Evolutionary conservation across 2,329 filamentous ascomycete species (phyloP).

Genomic region (Hypocrella siamensis): DNA sequence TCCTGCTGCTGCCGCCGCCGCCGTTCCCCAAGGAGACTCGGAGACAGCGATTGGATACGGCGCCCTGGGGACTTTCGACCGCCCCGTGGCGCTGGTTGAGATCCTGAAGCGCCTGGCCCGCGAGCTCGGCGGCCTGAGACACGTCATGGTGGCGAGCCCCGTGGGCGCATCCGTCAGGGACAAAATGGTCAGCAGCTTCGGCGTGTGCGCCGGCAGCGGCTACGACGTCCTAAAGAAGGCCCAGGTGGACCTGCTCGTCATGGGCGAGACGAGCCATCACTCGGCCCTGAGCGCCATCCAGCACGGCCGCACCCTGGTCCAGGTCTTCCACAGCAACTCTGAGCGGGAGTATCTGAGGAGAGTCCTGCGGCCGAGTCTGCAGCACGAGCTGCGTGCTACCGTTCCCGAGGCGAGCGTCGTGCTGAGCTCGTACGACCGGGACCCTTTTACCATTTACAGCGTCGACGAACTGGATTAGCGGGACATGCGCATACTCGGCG

Average conservation of each 20-base stretch:
- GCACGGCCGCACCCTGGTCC: constrained; percentile 66
- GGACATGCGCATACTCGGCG: not conserved
- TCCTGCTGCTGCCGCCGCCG: constrained; percentile 8
- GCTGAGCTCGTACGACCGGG: constrained; percentile 66
- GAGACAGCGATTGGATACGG: constrained; percentile 39
- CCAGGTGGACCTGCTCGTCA: constrained; percentile 69
- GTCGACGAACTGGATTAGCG: constrained; percentile 20
- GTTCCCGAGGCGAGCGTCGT: constrained; percentile 41
- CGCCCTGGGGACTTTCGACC: constrained; percentile 26
- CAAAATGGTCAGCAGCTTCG: constrained; percentile 48
- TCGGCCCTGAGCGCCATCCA: constrained; percentile 78
- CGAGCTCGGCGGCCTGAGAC: constrained; percentile 47
- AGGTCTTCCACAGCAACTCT: constrained; percentile 84
- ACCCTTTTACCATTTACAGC: constrained; percentile 72
- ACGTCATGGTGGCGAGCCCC: constrained; percentile 32
- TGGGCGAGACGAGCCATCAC: constrained; percentile 87
- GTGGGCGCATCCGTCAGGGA: constrained; percentile 27
- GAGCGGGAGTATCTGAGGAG: constrained; percentile 69
- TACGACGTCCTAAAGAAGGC: constrained; percentile 56
- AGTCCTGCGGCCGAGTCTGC: constrained; percentile 52
- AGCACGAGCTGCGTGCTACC: constrained; percentile 37
- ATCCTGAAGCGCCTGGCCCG: constrained; percentile 42
- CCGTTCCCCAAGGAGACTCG: constrained; percentile 25
- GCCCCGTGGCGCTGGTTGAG: constrained; percentile 21
- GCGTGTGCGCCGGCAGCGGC: constrained; percentile 82